Conservation (phyloP, 208 protist species). For the Crithidia sp. region DNA sequence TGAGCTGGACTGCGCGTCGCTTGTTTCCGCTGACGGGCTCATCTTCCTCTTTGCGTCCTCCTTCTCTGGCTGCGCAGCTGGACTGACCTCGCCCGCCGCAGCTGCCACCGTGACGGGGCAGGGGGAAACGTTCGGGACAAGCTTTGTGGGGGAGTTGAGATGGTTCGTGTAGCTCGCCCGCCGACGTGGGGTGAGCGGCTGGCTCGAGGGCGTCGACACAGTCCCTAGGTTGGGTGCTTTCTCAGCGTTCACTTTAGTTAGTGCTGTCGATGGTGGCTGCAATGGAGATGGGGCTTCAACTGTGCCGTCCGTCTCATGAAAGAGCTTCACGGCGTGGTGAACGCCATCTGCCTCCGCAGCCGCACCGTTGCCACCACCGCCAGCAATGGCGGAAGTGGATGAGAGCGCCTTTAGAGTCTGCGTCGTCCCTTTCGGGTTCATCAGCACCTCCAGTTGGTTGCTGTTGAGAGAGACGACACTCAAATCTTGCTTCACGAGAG, state of each 20-base stretch:
- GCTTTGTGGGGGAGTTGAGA: neutral
- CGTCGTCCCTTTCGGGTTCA: constrained; percentile 1
- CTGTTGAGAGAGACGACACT: constrained; percentile 48
- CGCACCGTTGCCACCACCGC: neutral
- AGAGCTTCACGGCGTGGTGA: constrained; percentile 3
- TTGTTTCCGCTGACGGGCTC: neutral
- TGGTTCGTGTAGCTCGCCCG: constrained; percentile 17
- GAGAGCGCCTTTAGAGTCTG: neutral
- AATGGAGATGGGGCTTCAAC: neutral
- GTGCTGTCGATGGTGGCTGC: neutral
- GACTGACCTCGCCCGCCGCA: too few relatives aligned
- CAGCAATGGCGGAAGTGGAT: too few relatives aligned
- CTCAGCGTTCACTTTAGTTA: neutral
- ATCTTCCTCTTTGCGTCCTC: neutral
- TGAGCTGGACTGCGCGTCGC: too few relatives aligned
- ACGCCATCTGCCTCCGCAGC: neutral
- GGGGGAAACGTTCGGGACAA: constrained; percentile 7
- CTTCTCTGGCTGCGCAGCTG: too few relatives aligned
- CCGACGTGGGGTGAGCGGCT: neutral
- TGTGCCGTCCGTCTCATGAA: neutral
- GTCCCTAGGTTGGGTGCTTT: neutral
- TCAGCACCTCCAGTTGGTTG: constrained; percentile 42
- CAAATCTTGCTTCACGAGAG: constrained; percentile 24
- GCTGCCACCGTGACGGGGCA: neutral
- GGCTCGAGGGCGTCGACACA: neutral